These are phyloP conservation scores for Neonectria coccinea DNA, from an alignment of 2,329 filamentous ascomycete species.

Conservation along the genomic window DNA sequence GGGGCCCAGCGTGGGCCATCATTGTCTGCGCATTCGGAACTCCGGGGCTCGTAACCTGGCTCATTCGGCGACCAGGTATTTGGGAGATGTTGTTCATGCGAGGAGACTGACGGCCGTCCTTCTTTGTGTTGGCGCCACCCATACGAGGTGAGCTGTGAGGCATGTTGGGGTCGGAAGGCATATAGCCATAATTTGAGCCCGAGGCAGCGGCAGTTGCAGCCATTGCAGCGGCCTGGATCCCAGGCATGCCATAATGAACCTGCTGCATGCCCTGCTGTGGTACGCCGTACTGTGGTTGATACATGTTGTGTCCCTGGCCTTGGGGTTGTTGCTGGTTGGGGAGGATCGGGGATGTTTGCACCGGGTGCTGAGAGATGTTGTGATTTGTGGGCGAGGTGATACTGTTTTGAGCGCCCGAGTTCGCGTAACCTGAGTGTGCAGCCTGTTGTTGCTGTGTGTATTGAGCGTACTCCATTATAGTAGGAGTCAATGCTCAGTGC, in stretches of 20 bases:
- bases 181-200: conserved; percentile 80
- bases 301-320: conserved; percentile 79
- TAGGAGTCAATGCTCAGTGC: conserved; percentile 45
- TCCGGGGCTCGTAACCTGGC: conserved; percentile 80
- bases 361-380: conserved; percentile 73
- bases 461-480: conserved; percentile 81
- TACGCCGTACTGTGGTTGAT: conserved; percentile 82
- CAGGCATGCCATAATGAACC: conserved; percentile 77
- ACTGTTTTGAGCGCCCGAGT: conserved; percentile 64
- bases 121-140: conserved; percentile 77
- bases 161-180: conserved; percentile 76
- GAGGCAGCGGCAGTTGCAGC: conserved; percentile 91
- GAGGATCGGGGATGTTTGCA: conserved; percentile 83
- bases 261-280: conserved; percentile 78
- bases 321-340: conserved; percentile 76
- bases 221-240: conserved; percentile 92
- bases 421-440: conserved; percentile 73
- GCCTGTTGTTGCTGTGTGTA: conserved; percentile 72
- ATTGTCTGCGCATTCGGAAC: conserved; percentile 80
- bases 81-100: conserved; percentile 74
- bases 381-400: conserved; percentile 81
- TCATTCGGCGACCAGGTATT: conserved; percentile 76
- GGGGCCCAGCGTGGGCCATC: conserved; percentile 73
- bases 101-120: conserved; percentile 80
- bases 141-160: conserved; percentile 82